Base-by-base conservation (phyloP, 2,329 filamentous ascomycete genomes). In the Fusarium mangiferae region DNA sequence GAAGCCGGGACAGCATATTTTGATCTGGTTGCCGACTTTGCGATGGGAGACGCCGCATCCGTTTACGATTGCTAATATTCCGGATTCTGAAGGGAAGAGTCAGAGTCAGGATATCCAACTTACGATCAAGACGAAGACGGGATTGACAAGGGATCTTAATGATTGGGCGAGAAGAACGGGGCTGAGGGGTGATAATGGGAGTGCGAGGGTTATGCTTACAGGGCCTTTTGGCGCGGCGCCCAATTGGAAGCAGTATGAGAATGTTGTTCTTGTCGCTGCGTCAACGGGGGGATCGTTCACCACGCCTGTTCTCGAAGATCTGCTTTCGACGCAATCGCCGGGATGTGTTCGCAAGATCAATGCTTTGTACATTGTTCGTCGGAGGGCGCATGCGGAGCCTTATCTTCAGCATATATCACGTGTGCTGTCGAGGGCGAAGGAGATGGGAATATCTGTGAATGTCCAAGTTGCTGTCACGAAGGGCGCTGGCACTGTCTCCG, bases 211-310 rank as follows among this genome's bases (percentile, higher is more conserved):
- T 10, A 39, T 79, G 24, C n/a, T 78, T 4, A 71, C 77, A 3
- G 77, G 77, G 0, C 77, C 77, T 5, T 78, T 77, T 42, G 77
- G 77, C 0, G 36, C 46, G 5, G 39, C 66, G 22, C 71, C 75
- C 7, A 73, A 77, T n/a, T 78, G 76, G 77, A 76, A 51, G 18
- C 77, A 79, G 18, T 77, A 66, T n/a, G 77, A 76, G 14, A 78
- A 69, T 10, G 22, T 78, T 5, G 49, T 77, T 14, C 63, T 78
- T 7, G 24, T 78, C 26, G 62, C 75, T 11, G 63, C 75, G 3
- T 79, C 77, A 0, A 78, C 77, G 0, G 77, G 77, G 36, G 76
- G 75, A 14, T 78, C 77, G 0, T 78, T 78, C 20, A 73, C 52
- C 1, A 75, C 77, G 4, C 77, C 77, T 14, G 39, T 78, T 18